These are phyloP conservation scores for Komagataella pseudopastoris DNA, from an alignment of 805 yeast genomes.

Conservation along the genomic window DNA sequence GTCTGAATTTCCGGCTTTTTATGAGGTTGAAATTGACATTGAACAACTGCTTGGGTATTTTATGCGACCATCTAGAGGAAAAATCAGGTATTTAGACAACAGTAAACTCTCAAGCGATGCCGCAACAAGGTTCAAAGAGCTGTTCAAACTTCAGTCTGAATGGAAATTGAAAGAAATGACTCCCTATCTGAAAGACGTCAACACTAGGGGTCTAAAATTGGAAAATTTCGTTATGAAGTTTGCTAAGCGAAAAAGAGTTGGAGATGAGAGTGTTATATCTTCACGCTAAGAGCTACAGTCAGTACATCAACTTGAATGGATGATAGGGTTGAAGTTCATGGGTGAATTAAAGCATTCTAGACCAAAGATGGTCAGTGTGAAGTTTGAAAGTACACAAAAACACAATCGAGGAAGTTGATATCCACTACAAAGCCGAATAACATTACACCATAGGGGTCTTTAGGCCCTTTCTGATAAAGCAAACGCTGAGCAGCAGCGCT, in stretches of 20 bases:
- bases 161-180: conserved; percentile 53
- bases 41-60: conserved; percentile 40
- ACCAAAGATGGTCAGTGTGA: too few species aligned
- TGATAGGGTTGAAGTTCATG: not conserved
- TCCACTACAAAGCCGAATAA: too few species aligned
- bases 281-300: conserved; percentile 1
- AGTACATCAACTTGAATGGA: too few species aligned
- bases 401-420: too few species aligned
- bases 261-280: conserved; percentile 18
- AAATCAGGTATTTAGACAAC: conserved; percentile 40
- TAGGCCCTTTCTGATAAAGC: not conserved
- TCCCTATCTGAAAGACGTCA: conserved; percentile 52
- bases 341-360: too few species aligned
- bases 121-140: conserved; percentile 30
- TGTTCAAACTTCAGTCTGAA: conserved; percentile 37
- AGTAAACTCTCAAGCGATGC: conserved; percentile 34
- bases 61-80: conserved; percentile 28
- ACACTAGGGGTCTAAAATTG: conserved; percentile 34
- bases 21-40: conserved; percentile 46
- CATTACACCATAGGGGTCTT: too few species aligned
- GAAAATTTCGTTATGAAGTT: conserved; percentile 51
- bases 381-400: too few species aligned
- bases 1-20: conserved; percentile 46
- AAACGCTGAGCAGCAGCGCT: too few species aligned
- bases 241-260: conserved; percentile 39